phyloP scores from a whole-genome alignment of 129 eudicot species.

The Ambrosia artemisiifolia region DNA sequence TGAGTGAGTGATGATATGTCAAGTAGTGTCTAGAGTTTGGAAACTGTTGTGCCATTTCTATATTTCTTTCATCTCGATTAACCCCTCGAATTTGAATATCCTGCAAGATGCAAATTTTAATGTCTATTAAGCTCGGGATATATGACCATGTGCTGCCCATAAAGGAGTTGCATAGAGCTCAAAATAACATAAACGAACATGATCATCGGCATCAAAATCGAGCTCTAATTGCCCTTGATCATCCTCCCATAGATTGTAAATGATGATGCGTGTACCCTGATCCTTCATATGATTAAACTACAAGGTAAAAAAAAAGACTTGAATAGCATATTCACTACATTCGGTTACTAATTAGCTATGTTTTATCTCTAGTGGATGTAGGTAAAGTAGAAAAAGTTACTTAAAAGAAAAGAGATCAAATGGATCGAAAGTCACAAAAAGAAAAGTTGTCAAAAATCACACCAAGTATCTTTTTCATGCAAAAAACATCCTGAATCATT shows the following conservation, averaged over 20 bases:
- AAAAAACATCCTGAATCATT: too few relatives aligned
- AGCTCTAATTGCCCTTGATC: slow-evolving; percentile 87
- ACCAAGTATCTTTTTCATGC: too few relatives aligned
- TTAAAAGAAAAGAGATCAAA: too few relatives aligned
- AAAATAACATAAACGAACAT: slow-evolving; percentile 42
- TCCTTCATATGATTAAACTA: slow-evolving; percentile 79
- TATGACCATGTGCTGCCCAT: slow-evolving; percentile 6
- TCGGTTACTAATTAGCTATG: background rate
- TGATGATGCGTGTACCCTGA: slow-evolving; percentile 79
- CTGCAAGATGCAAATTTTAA: slow-evolving; percentile 36
- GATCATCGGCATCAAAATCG: slow-evolving; percentile 80
- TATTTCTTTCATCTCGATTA: slow-evolving; percentile 79
- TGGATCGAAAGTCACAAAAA: too few relatives aligned
- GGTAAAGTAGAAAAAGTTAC: too few relatives aligned
- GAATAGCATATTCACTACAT: slow-evolving; percentile 2
- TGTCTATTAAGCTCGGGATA: background rate
- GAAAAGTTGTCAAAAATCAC: too few relatives aligned
- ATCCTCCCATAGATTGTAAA: slow-evolving; percentile 97
- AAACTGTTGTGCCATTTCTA: slow-evolving; percentile 69
- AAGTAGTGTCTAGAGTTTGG: slow-evolving; percentile 93
- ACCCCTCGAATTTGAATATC: slow-evolving; percentile 98
- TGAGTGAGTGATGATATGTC: slow-evolving; percentile 85
- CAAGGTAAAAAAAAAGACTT: slow-evolving; percentile 19
- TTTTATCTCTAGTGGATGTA: background rate
- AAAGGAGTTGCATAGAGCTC: slow-evolving; percentile 17